A percentile compares a stretch with the other conserved stretches of the same genome.
Evolutionary conservation across 805 yeast species (phyloP).

Genomic region (Starmerella sp.): DNA sequence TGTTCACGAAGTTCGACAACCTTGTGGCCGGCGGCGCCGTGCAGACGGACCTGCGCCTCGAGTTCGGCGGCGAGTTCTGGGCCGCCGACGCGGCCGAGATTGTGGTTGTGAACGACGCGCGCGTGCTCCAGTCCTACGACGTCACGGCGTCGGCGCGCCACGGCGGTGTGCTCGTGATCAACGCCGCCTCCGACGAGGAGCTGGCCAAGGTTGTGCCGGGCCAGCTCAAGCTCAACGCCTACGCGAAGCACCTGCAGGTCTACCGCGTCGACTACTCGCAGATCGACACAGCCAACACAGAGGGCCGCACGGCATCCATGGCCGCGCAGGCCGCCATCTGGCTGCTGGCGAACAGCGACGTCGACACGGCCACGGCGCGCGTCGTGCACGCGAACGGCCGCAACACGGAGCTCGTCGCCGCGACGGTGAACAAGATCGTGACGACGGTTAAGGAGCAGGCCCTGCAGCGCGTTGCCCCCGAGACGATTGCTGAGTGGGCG

Average conservation of each 20-base stretch:
- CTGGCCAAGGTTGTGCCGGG: conserved; percentile 43
- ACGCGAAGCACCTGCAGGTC: conserved; percentile 42
- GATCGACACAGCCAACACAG: conserved; percentile 45
- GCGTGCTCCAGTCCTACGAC: conserved; percentile 47
- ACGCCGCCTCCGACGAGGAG: conserved; percentile 35
- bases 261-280: conserved; percentile 54
- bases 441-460: conserved; percentile 25
- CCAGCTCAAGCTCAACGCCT: conserved; percentile 41
- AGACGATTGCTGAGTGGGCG: conserved; percentile 28
- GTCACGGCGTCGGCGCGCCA: conserved; percentile 48
- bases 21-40: conserved; percentile 59
- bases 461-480: conserved; percentile 30
- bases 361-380: conserved; percentile 60
- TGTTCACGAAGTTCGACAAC: conserved; percentile 61
- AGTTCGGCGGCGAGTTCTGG: conserved; percentile 27
- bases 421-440: conserved; percentile 35
- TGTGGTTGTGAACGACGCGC: conserved; percentile 50
- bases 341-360: conserved; percentile 53
- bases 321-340: conserved; percentile 75
- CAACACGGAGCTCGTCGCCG: conserved; percentile 66
- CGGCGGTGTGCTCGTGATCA: conserved; percentile 43
- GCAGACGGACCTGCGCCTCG: conserved; percentile 48
- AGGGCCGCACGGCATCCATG: conserved; percentile 63
- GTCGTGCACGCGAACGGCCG: conserved; percentile 72
- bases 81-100: conserved; percentile 51